Base-by-base conservation (phyloP, 2,329 filamentous ascomycete genomes). In the Blumeriella jaapii region DNA sequence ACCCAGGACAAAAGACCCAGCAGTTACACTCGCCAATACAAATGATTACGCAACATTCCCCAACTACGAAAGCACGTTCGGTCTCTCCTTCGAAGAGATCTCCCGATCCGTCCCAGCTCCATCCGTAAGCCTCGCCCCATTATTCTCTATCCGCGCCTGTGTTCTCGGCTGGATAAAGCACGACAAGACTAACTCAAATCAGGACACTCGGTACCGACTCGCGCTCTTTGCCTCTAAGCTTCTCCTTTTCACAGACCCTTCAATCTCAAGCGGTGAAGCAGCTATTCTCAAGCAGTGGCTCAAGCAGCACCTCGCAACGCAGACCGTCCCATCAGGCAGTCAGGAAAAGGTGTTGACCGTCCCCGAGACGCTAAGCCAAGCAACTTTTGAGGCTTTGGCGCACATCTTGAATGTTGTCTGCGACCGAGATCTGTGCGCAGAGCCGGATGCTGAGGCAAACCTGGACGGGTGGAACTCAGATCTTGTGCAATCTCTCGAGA, bases 31-130 rank as follows among this genome's bases (percentile, higher is more conserved):
- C 7, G 39, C 40, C 3, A 48, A 56, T 26, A 55, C 47, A 9
- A 45, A 49, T 23, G 54, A 56, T 31, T 53, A 53, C 28, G 44
- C 45, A 6, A 44, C 47, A 7, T 56, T 53, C 19, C 53, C 55
- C n/a, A 50, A 53, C 28, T 55, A 50, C 31, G 55, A 56, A 29
- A 41, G 34, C 14, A 50, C 40, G 11, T 17, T 29, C 5, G 37
- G 44, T 5, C 31, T 34, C 14, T 23, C 23, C 3, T 52, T 56
- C 28, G 49, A 53, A 29, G 43, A 46, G 18, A 37, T 51, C 14
- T 44, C 41, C 25, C 41, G 48, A 28, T 46, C 47, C 30, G 35
- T 43, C 9, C 53, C 52, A 10, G 34, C 28, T 14, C 50, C 48
- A 29, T 46, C 49, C 24, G 52, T 54, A 41, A 41, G 47, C 43